Percentiles rank a stretch among this genome's conserved stretches.
Evolutionary conservation across 768 basidiomycete species (phyloP).

Genomic region (Cyathus striatus): DNA sequence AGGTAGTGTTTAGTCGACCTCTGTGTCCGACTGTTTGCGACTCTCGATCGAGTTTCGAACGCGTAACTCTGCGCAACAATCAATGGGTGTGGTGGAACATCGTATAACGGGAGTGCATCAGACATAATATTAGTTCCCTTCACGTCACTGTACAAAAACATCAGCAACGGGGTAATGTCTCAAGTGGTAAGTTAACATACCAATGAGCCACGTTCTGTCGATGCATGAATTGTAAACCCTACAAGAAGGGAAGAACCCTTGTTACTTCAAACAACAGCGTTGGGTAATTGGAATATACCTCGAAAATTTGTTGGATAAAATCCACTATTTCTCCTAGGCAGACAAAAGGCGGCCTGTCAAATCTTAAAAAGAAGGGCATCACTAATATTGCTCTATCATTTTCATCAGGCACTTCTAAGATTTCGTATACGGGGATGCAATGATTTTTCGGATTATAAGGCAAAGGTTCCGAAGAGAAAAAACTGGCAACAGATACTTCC

Average conservation of each 20-base stretch:
- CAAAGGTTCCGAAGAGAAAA: slow-evolving; percentile 12
- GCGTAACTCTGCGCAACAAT: neutral
- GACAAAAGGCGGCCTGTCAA: slow-evolving; percentile 14
- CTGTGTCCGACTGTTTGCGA: neutral
- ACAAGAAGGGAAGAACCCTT: too few species aligned
- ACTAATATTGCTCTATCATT: slow-evolving; percentile 12
- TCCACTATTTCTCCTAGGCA: slow-evolving; percentile 25
- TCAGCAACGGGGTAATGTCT: neutral
- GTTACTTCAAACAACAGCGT: too few species aligned
- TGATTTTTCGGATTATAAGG: slow-evolving; percentile 22
- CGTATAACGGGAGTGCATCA: neutral
- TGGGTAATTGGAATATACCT: slow-evolving; percentile 12
- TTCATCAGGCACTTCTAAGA: slow-evolving; percentile 14
- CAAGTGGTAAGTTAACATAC: slow-evolving; percentile 9
- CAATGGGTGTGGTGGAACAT: neutral
- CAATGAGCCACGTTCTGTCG: slow-evolving; percentile 21
- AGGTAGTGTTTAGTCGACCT: neutral
- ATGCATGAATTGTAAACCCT: slow-evolving; percentile 30
- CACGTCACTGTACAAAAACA: neutral
- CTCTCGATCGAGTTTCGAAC: neutral
- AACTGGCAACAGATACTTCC: slow-evolving; percentile 24
- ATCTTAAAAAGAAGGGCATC: slow-evolving; percentile 19
- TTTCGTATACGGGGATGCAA: slow-evolving; percentile 24
- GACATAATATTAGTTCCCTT: neutral
- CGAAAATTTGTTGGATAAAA: slow-evolving; percentile 21